phyloP scores from a whole-genome alignment of 2,329 filamentous ascomycete genomes.

The Fragosphaeria purpurea region DNA sequence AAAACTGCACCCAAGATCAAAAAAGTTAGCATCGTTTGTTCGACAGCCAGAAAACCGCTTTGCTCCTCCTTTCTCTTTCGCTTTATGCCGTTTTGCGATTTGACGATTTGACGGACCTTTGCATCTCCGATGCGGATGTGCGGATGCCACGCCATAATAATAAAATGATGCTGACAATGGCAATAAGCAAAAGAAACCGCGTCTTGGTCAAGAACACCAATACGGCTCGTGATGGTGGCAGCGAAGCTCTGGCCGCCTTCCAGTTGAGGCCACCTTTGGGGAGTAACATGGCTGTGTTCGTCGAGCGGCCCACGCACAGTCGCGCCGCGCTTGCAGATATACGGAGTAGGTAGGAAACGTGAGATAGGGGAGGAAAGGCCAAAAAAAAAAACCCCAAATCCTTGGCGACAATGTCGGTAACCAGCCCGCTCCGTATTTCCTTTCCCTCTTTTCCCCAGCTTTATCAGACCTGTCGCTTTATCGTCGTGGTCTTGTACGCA shows the following conservation, averaged over 20 bases:
- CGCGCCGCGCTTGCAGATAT: too few relatives aligned
- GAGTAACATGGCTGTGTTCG: conserved; percentile 57
- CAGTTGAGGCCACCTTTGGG: conserved; percentile 84
- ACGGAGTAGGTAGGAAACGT: background rate
- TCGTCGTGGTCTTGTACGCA: too few relatives aligned
- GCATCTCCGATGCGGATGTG: conserved; percentile 74
- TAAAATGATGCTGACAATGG: conserved; percentile 59
- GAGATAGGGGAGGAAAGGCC: conserved; percentile 14
- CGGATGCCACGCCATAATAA: conserved; percentile 83
- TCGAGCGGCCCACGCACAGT: conserved; percentile 20
- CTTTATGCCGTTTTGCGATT: too few relatives aligned
- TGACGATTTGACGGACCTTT: conserved; percentile 55
- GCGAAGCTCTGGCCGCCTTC: conserved; percentile 74
- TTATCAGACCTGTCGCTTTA: too few relatives aligned
- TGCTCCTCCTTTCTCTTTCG: background rate
- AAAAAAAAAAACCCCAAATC: background rate
- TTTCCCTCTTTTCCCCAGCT: too few relatives aligned
- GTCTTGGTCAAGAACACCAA: conserved; percentile 63
- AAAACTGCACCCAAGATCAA: conserved; percentile 51
- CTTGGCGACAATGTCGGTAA: too few relatives aligned
- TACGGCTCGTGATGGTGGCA: conserved; percentile 68
- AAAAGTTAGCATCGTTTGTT: too few relatives aligned
- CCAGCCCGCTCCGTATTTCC: too few relatives aligned
- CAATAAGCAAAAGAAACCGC: conserved; percentile 65
- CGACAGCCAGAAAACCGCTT: too few relatives aligned